A percentile compares a stretch with the other conserved stretches of the same genome.
phyloP scores from a whole-genome alignment of 78 protist genomes.

The Guillardia theta region DNA sequence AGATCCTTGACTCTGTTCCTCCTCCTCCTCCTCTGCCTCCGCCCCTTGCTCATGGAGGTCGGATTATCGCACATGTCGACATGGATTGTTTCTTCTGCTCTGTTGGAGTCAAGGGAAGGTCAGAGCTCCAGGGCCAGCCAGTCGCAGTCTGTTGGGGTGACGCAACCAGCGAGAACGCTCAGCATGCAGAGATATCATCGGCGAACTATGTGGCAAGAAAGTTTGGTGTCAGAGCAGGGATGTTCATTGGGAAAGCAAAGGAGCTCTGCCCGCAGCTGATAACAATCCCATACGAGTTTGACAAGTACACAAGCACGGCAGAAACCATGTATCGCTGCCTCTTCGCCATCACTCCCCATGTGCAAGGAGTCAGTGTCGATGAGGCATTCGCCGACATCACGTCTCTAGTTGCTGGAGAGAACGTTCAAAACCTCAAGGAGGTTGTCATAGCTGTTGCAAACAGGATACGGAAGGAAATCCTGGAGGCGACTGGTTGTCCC shows the following conservation, averaged over 20 bases:
- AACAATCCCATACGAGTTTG: slow-evolving; percentile 13
- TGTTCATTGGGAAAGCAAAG: neutral
- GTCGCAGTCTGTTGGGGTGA: slow-evolving; percentile 29
- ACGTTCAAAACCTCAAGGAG: neutral
- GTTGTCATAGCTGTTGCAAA: neutral
- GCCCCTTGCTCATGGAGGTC: neutral
- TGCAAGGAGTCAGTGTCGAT: neutral
- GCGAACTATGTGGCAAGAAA: slow-evolving; percentile 18
- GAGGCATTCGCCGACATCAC: slow-evolving; percentile 1
- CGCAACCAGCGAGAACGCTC: neutral
- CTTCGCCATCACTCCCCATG: slow-evolving; percentile 1
- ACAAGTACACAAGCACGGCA: neutral
- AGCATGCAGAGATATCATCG: neutral
- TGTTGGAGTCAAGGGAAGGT: neutral
- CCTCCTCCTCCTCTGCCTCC: slow-evolving; percentile 19
- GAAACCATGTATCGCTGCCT: neutral
- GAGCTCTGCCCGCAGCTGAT: slow-evolving; percentile 26
- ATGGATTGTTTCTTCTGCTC: slow-evolving; percentile 57
- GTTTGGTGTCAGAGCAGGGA: neutral
- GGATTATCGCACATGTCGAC: slow-evolving; percentile 27
- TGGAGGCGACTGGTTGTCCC: neutral
- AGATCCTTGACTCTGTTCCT: neutral
- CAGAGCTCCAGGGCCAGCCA: slow-evolving; percentile 2
- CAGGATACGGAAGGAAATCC: neutral
- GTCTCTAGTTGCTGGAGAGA: neutral